These are phyloP conservation scores for Fusarium sp. DNA, from an alignment of 2,329 filamentous ascomycete genomes.

Conservation along the genomic window DNA sequence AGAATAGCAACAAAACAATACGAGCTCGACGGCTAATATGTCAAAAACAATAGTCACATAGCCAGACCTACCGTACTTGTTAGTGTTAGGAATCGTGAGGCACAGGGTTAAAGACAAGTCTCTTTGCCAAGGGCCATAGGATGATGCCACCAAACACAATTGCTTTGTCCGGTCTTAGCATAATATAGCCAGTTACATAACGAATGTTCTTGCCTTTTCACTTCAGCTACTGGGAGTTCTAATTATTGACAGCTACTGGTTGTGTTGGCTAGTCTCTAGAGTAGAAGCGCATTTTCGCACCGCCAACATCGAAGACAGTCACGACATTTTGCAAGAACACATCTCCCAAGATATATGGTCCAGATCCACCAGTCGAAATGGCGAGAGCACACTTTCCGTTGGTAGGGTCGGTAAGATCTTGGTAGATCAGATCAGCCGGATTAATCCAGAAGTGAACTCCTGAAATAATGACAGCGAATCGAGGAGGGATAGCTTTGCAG, in stretches of 20 bases:
- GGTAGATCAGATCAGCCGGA: conserved; percentile 61
- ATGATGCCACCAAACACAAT: too few relatives aligned
- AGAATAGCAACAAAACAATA: too few relatives aligned
- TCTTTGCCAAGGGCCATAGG: too few relatives aligned
- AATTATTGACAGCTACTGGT: neutral
- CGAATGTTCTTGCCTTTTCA: neutral
- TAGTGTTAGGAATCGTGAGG: too few relatives aligned
- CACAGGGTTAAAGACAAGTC: too few relatives aligned
- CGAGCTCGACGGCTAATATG: too few relatives aligned
- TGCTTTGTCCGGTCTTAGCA: neutral
- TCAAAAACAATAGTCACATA: too few relatives aligned
- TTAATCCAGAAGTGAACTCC: conserved; percentile 61
- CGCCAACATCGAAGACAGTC: conserved; percentile 62
- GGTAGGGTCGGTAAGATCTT: conserved; percentile 58
- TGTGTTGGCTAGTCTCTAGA: conserved; percentile 26
- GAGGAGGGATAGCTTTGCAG: conserved; percentile 61
- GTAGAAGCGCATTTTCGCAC: conserved; percentile 61
- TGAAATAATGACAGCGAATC: conserved; percentile 60
- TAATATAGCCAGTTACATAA: neutral
- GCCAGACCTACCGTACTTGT: too few relatives aligned
- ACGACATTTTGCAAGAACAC: conserved; percentile 65
- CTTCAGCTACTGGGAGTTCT: neutral
- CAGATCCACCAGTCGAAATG: conserved; percentile 58
- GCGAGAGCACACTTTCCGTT: conserved; percentile 63
- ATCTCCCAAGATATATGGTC: conserved; percentile 63